These are phyloP conservation scores for Hypoxylon sp. DNA, from an alignment of 2,329 filamentous ascomycete genomes.

Conservation along the genomic window DNA sequence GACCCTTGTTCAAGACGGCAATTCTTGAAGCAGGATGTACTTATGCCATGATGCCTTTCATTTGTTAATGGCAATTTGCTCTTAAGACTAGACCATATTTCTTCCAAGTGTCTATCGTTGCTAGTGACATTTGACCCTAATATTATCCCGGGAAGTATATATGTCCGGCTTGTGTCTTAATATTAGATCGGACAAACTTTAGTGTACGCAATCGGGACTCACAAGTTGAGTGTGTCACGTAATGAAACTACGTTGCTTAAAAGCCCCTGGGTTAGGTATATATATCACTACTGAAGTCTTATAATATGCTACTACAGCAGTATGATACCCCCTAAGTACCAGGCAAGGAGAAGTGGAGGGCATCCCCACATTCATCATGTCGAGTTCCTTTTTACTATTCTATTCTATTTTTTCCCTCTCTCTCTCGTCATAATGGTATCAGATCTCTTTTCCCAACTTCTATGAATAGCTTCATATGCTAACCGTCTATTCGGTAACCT, in stretches of 20 bases:
- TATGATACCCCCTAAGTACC: not conserved
- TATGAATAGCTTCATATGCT: not conserved
- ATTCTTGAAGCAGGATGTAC: conserved; percentile 10
- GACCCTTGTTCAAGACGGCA: conserved; percentile 5
- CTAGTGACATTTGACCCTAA: not conserved
- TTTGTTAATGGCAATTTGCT: conserved; percentile 19
- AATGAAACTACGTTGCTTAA: not conserved
- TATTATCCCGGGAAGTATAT: too few species aligned
- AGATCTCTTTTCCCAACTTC: not conserved
- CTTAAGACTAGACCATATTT: conserved; percentile 1
- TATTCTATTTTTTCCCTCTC: not conserved
- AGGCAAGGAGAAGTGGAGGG: not conserved
- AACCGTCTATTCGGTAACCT: conserved; percentile 21
- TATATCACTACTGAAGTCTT: not conserved
- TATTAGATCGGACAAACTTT: too few species aligned
- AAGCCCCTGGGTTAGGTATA: not conserved
- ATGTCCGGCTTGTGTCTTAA: not conserved
- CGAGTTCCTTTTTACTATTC: conserved; percentile 11
- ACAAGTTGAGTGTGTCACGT: not conserved
- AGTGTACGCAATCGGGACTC: too few species aligned
- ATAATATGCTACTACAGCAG: not conserved
- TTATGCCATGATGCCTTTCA: conserved; percentile 17
- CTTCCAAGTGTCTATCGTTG: not conserved
- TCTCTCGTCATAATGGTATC: conserved; percentile 7
- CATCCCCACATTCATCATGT: not conserved